These are phyloP conservation scores for Moniliophthora roreri DNA, from an alignment of 1,284 basidiomycete genomes.

Conservation along the genomic window DNA sequence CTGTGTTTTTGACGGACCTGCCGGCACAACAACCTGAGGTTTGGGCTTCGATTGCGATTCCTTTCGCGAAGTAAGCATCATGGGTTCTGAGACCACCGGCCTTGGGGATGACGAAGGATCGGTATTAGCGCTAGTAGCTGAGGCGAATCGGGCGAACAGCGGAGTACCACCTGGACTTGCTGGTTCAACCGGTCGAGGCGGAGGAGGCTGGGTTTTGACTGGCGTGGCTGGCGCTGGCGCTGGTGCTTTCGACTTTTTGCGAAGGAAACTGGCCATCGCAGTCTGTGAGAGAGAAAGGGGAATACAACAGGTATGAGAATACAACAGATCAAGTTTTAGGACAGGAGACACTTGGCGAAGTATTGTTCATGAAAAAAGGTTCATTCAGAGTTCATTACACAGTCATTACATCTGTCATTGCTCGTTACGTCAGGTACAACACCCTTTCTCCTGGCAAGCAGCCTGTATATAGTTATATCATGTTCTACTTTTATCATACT, in stretches of 20 bases:
- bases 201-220: constrained; percentile 16
- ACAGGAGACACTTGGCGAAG: not conserved
- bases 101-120: constrained; percentile 12
- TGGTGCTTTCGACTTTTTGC: constrained; percentile 39
- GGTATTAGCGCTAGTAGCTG: constrained; percentile 12
- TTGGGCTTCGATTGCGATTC: constrained; percentile 22
- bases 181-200: constrained; percentile 15
- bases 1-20: too few relatives aligned
- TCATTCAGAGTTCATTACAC: too few relatives aligned
- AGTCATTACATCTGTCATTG: too few relatives aligned
- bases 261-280: constrained; percentile 53
- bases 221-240: constrained; percentile 16
- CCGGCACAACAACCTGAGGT: not conserved
- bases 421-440: too few relatives aligned
- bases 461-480: too few relatives aligned
- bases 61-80: constrained; percentile 19
- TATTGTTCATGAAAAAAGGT: not conserved
- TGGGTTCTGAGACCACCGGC: constrained; percentile 8
- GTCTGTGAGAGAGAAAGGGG: constrained; percentile 5
- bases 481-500: too few relatives aligned
- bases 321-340: not conserved
- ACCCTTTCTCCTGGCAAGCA: too few relatives aligned
- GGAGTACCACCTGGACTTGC: constrained; percentile 31
- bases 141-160: constrained; percentile 37
- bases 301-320: constrained; percentile 3